phyloP scores from a whole-genome alignment of 2,329 filamentous ascomycete species.

The Ophiostoma novo-ulmi region DNA sequence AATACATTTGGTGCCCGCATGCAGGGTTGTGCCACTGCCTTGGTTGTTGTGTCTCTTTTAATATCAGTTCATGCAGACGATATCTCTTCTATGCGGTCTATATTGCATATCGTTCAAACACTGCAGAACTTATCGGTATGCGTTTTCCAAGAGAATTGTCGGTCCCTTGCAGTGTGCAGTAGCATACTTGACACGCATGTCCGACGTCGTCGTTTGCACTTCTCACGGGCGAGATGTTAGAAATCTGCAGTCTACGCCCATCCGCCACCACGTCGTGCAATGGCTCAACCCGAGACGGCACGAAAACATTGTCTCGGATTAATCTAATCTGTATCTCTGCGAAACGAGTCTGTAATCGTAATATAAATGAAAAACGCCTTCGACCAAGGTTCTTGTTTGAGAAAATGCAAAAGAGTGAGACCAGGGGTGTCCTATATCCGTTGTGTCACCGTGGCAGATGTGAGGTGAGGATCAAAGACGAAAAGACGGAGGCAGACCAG shows the following conservation, averaged over 20 bases:
- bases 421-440: not conserved
- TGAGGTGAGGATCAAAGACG: not conserved
- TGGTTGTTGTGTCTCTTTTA: not conserved
- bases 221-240: not conserved
- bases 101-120: not conserved
- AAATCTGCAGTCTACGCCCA: not conserved
- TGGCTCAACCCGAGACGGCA: not conserved
- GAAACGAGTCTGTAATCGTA: not conserved
- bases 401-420: not conserved
- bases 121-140: not conserved
- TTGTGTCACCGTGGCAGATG: not conserved
- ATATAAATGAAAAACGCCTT: not conserved
- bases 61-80: not conserved
- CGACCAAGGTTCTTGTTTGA: not conserved
- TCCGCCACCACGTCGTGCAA: not conserved
- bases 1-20: not conserved
- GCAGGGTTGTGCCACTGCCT: not conserved
- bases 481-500: not conserved
- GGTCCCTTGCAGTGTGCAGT: not conserved
- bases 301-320: constrained; percentile 9
- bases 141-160: not conserved
- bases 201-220: not conserved
- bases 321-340: not conserved
- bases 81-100: not conserved
- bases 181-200: not conserved